Conservation (phyloP, 2,329 filamentous ascomycete genomes). For the Furcasterigmium sp. region DNA sequence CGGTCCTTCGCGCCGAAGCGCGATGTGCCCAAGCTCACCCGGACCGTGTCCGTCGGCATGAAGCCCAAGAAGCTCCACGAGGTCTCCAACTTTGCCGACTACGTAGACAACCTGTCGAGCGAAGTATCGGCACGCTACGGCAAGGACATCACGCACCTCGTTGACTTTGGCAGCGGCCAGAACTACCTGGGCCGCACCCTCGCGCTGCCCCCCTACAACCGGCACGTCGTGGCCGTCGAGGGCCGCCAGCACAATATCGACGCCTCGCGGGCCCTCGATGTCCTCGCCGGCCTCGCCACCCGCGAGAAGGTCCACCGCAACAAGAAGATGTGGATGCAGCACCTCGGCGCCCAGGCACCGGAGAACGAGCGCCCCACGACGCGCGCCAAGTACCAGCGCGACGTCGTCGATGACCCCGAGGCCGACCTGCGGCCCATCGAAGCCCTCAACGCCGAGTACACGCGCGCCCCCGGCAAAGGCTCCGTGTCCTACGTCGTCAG, state of each 20-base stretch:
- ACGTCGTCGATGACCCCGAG: constrained; percentile 25
- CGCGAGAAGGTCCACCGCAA: constrained; percentile 72
- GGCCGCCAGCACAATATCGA: constrained; percentile 80
- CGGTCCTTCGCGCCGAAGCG: constrained; percentile 50
- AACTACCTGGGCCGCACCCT: constrained; percentile 90
- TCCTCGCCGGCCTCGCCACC: constrained; percentile 71
- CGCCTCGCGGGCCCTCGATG: constrained; percentile 78
- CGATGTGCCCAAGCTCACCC: constrained; percentile 53
- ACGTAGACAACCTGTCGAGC: constrained; percentile 58
- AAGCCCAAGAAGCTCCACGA: constrained; percentile 94
- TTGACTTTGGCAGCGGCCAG: constrained; percentile 95
- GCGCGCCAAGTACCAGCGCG: constrained; percentile 24
- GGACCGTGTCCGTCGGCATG: constrained; percentile 81
- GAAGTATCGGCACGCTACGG: constrained; percentile 51
- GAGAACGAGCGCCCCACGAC: constrained; percentile 36
- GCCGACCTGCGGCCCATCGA: constrained; percentile 41
- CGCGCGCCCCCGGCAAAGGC: constrained; percentile 56
- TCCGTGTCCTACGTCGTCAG: constrained; percentile 75
- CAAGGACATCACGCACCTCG: constrained; percentile 70
- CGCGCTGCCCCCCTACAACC: constrained; percentile 79
- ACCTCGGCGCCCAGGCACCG: constrained; percentile 36
- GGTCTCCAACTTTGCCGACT: constrained; percentile 84
- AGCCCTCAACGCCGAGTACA: constrained; percentile 47
- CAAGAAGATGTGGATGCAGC: constrained; percentile 68
- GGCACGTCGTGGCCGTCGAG: constrained; percentile 86